Evolutionary conservation across 2,329 filamentous ascomycete genomes (phyloP).

Genomic region (Graphium sp.): DNA sequence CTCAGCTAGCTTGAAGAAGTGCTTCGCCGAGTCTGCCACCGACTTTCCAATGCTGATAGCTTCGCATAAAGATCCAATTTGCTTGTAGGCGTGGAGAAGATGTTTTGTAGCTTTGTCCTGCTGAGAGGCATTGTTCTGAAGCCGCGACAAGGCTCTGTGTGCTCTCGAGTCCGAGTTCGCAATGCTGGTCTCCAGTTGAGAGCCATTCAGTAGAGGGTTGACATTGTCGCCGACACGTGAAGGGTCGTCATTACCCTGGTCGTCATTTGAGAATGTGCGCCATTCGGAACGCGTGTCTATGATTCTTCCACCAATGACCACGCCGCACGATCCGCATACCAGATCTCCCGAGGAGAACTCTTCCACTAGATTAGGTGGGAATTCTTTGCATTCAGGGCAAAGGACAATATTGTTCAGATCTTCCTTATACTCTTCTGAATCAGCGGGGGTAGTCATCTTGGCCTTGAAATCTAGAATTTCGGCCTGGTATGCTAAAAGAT

Average conservation of each 20-base stretch:
- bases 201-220: constrained; percentile 78
- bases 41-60: constrained; percentile 65
- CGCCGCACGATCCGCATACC: constrained; percentile 79
- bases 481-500: too few relatives aligned
- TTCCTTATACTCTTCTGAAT: constrained; percentile 62
- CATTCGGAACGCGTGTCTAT: constrained; percentile 96
- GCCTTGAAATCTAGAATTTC: too few relatives aligned
- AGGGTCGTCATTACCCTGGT: constrained; percentile 89
- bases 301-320: constrained; percentile 79
- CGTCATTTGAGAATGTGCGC: constrained; percentile 97
- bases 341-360: constrained; percentile 87
- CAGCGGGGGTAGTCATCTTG: too few relatives aligned
- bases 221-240: constrained; percentile 93
- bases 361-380: constrained; percentile 82
- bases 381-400: constrained; percentile 81
- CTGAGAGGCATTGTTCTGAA: constrained; percentile 69
- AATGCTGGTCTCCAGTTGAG: constrained; percentile 77
- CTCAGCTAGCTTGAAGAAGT: constrained; percentile 87
- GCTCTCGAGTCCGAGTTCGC: constrained; percentile 62
- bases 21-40: constrained; percentile 79
- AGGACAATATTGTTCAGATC: constrained; percentile 76
- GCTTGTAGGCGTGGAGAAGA: constrained; percentile 70
- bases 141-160: constrained; percentile 60
- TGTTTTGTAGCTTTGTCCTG: constrained; percentile 72
- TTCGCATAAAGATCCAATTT: constrained; percentile 79